A percentile compares a stretch with the other conserved stretches of the same genome.
Conservation (phyloP, 192 early-diverging fungal genomes). For the Lobosporangium transversale region DNA sequence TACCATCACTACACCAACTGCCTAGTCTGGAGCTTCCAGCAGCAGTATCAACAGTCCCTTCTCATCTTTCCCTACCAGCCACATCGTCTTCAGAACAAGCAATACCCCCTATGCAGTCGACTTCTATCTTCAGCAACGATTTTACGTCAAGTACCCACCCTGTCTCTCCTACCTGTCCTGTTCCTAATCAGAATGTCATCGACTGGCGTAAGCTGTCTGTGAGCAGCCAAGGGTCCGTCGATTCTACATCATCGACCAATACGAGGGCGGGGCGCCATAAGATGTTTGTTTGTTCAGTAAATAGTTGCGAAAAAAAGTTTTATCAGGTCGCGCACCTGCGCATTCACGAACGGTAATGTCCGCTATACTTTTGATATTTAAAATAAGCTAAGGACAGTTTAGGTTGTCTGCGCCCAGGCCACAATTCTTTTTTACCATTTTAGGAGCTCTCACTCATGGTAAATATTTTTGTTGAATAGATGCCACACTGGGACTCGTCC, state of each 20-base stretch:
- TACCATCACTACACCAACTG: conserved; percentile 34
- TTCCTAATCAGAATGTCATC: too few relatives aligned
- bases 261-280: background rate
- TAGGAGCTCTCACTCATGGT: background rate
- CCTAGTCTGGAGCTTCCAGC: conserved; percentile 24
- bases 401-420: background rate
- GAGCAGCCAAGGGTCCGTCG: background rate
- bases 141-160: conserved; percentile 31
- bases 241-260: background rate
- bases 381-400: too few relatives aligned
- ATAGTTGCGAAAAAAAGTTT: background rate
- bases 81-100: too few relatives aligned
- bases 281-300: conserved; percentile 44
- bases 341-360: background rate
- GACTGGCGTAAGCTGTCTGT: background rate
- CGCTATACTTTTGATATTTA: too few relatives aligned
- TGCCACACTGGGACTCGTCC: conserved; percentile 53
- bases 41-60: too few relatives aligned
- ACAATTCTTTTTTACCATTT: background rate
- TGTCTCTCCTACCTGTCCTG: too few relatives aligned
- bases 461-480: background rate
- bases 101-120: background rate
- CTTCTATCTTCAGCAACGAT: conserved; percentile 9
- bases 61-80: background rate
- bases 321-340: conserved; percentile 69